Evolutionary conservation across 2,329 filamentous ascomycete species (phyloP).

Genomic region (Basipetospora chlamydospora): DNA sequence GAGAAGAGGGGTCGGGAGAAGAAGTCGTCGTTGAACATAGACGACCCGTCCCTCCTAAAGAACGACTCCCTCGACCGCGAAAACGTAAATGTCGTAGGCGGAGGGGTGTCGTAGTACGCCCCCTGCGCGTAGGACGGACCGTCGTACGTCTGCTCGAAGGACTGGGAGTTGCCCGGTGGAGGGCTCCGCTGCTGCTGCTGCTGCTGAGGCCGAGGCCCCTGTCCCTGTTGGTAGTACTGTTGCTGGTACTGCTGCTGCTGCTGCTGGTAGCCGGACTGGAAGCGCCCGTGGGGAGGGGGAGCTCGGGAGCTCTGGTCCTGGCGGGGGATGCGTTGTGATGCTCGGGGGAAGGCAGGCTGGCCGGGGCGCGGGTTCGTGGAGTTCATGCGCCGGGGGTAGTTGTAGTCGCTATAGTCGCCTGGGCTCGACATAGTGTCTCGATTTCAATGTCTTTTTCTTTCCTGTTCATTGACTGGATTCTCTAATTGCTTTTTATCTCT

Average conservation of each 20-base stretch:
- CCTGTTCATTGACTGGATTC: not conserved
- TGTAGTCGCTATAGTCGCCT: not conserved
- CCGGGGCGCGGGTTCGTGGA: slow-evolving; percentile 5
- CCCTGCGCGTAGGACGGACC: not conserved
- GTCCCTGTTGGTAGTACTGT: not conserved
- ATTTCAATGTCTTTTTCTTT: not conserved
- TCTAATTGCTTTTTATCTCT: no score
- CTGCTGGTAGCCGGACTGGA: not conserved
- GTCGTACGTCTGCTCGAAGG: not conserved
- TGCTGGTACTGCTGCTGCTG: not conserved
- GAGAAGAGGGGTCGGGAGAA: not conserved
- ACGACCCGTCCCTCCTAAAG: slow-evolving; percentile 1
- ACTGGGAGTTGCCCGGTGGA: not conserved
- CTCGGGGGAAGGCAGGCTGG: slow-evolving; percentile 3
- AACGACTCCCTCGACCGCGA: slow-evolving; percentile 1
- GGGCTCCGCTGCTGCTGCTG: not conserved
- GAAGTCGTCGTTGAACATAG: not conserved
- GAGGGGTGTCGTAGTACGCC: not conserved
- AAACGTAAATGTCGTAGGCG: slow-evolving; percentile 1
- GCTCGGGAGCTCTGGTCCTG: not conserved
- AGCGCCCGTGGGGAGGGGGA: not conserved
- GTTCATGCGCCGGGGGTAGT: slow-evolving; percentile 2
- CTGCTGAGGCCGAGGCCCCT: not conserved
- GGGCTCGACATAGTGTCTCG: not conserved
- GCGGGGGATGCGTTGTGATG: not conserved